phyloP scores from a whole-genome alignment of 2,329 filamentous ascomycete genomes.

The Drechslera avenae region DNA sequence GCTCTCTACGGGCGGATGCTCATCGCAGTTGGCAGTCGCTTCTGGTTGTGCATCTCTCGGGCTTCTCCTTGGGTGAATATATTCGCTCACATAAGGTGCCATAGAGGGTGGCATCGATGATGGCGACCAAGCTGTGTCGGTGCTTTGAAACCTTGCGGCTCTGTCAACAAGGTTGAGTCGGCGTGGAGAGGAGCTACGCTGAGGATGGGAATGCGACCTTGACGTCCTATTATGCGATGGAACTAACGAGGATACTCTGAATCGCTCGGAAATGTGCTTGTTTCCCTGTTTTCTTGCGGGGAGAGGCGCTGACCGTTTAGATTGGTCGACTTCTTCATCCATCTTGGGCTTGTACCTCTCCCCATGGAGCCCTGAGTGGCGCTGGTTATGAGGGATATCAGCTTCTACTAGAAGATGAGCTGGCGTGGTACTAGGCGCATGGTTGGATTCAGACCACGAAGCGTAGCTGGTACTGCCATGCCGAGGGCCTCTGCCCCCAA shows the following conservation, averaged over 20 bases:
- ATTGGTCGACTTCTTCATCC: conserved; percentile 7
- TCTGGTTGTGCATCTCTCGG: background rate
- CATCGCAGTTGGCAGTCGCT: background rate
- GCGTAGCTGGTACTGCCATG: conserved; percentile 44
- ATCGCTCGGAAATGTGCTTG: conserved; percentile 15
- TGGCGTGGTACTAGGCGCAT: conserved; percentile 22
- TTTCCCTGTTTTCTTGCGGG: conserved; percentile 10
- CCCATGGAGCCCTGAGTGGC: conserved; percentile 6
- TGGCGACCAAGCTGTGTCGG: conserved; percentile 14
- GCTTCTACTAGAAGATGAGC: conserved; percentile 2
- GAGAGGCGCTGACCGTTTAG: conserved; percentile 13
- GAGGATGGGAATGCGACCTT: conserved; percentile 34
- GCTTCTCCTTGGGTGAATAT: background rate
- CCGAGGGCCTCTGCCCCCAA: conserved; percentile 42
- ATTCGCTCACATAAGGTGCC: background rate
- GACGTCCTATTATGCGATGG: conserved; percentile 20
- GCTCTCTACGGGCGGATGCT: background rate
- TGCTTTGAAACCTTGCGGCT: conserved; percentile 8
- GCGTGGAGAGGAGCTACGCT: conserved; percentile 26
- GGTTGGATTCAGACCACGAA: conserved; percentile 52
- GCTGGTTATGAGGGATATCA: conserved; percentile 6
- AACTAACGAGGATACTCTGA: conserved; percentile 25
- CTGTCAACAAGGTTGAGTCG: conserved; percentile 20
- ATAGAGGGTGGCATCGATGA: conserved; percentile 28
- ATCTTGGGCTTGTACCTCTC: background rate